Evolutionary conservation across 148 eudicot genomes (phyloP).

Genomic region (Silene conica): DNA sequence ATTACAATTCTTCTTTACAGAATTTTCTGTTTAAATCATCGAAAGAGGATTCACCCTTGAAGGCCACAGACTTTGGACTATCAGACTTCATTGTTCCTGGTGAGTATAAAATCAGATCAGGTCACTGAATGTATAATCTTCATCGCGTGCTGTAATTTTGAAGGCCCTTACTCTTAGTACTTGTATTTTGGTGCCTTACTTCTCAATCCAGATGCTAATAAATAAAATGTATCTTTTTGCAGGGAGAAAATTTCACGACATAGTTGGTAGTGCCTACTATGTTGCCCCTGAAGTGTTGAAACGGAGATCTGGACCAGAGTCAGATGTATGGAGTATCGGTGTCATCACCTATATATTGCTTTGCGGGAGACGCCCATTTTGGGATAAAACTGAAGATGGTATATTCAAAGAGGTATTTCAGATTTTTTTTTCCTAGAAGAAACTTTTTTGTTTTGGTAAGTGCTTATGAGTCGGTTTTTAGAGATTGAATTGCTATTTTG

Average conservation of each 20-base stretch:
- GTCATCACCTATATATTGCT: conserved; percentile 94
- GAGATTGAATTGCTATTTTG: not conserved
- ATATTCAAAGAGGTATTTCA: conserved; percentile 77
- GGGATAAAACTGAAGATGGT: conserved; percentile 99
- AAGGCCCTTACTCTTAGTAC: too few relatives aligned
- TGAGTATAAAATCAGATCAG: conserved; percentile 25
- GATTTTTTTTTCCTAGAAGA: not conserved
- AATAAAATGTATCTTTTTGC: conserved; percentile 19
- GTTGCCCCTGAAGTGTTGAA: conserved; percentile 98
- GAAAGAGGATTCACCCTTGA: conserved; percentile 70
- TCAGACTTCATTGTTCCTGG: conserved; percentile 95
- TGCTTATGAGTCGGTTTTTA: not conserved
- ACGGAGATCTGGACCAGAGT: conserved; percentile 92
- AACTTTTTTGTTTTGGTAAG: not conserved
- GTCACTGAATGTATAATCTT: not conserved
- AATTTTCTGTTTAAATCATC: conserved; percentile 87
- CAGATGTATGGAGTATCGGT: conserved; percentile 99
- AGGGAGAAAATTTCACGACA: conserved; percentile 84
- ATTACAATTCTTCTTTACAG: conserved; percentile 36
- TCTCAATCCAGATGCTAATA: conserved; percentile 12
- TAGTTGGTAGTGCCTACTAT: conserved; percentile 97
- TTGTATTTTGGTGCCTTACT: conserved; percentile 5
- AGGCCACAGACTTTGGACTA: conserved; percentile 96
- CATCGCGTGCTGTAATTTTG: not conserved
- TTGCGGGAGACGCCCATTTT: conserved; percentile 96